Percentiles rank a stretch among this genome's conserved stretches.
These are phyloP conservation scores for Fusarium domesticum DNA, from an alignment of 2,329 filamentous ascomycete genomes.

Conservation along the genomic window DNA sequence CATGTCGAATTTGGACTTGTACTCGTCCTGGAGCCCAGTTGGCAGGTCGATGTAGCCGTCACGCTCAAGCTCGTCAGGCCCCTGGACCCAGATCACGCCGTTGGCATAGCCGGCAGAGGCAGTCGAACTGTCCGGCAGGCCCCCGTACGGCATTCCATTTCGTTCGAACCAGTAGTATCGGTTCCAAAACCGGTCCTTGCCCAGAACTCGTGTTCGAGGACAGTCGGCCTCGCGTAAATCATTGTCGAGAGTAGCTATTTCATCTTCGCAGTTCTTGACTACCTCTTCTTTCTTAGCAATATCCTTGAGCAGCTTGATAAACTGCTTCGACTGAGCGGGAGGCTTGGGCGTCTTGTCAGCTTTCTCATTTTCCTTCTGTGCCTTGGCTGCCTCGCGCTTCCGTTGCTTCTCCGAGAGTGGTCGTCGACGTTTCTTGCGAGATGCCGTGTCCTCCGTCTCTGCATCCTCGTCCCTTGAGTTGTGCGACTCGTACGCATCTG, in stretches of 20 bases:
- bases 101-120: constrained; percentile 87
- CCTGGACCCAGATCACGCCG: constrained; percentile 93
- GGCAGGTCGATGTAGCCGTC: constrained; percentile 80
- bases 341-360: constrained; percentile 63
- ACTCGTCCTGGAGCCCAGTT: constrained; percentile 68
- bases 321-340: constrained; percentile 81
- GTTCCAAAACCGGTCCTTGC: constrained; percentile 97
- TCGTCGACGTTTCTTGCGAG: constrained; percentile 54
- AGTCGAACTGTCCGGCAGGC: constrained; percentile 84
- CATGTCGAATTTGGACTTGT: constrained; percentile 73
- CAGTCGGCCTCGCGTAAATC: constrained; percentile 93
- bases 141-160: constrained; percentile 94
- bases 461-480: constrained; percentile 57
- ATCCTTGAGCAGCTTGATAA: constrained; percentile 80
- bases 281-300: constrained; percentile 82
- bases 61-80: constrained; percentile 83
- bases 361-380: constrained; percentile 52
- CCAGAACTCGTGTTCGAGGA: constrained; percentile 81
- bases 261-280: constrained; percentile 77
- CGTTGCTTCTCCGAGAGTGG: constrained; percentile 62
- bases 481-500: constrained; percentile 60
- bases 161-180: constrained; percentile 99
- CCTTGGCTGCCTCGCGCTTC: constrained; percentile 74
- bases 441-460: constrained; percentile 65
- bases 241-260: constrained; percentile 82